phyloP scores from a whole-genome alignment of 2,329 filamentous ascomycete genomes.

The Pseudogymnoascus sp. region DNA sequence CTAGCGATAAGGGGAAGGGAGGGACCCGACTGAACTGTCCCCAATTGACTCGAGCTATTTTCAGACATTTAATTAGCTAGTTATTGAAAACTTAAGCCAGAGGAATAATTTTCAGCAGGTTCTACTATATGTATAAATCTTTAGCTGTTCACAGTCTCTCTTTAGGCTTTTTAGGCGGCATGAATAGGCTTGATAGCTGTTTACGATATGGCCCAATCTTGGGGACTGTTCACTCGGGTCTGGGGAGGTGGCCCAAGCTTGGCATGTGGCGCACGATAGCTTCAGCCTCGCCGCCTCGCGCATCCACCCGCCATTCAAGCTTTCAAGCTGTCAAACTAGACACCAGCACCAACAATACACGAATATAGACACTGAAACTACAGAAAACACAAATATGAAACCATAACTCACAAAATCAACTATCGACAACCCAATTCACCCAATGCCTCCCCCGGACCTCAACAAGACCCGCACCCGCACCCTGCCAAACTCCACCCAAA shows the following conservation, averaged over 20 bases:
- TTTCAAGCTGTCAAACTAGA: neutral
- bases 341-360: neutral
- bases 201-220: no score
- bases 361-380: neutral
- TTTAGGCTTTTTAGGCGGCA: no score
- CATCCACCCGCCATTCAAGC: neutral
- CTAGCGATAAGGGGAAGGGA: constrained; percentile 5
- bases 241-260: neutral
- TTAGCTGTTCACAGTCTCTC: no score
- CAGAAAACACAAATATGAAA: neutral
- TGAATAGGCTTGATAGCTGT: no score
- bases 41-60: no score
- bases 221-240: no score
- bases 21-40: neutral
- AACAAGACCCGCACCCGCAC: neutral
- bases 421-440: neutral
- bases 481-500: neutral
- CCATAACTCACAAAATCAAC: neutral
- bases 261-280: neutral
- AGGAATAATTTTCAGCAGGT: no score
- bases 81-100: no score
- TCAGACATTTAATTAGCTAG: no score
- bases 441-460: neutral
- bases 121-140: no score
- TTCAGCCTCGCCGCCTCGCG: neutral